These are phyloP conservation scores for Plantago major DNA, from an alignment of 257 asterid genomes.

Conservation along the genomic window DNA sequence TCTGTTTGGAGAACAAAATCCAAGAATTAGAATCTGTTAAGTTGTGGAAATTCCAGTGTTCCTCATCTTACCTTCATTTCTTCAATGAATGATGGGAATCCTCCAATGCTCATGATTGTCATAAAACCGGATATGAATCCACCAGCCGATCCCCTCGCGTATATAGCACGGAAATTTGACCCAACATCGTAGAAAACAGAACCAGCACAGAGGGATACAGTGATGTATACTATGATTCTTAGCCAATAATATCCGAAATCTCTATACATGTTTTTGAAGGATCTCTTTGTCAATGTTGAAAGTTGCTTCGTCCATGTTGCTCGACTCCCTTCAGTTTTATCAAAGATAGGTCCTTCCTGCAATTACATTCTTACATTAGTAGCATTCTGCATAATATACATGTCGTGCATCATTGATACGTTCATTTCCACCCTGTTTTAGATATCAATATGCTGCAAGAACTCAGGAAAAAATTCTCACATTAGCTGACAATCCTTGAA, in stretches of 20 bases:
- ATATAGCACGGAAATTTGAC: constrained; percentile 40
- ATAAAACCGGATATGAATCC: constrained; percentile 86
- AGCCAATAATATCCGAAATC: constrained; percentile 94
- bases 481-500: constrained; percentile 33
- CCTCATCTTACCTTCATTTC: constrained; percentile 63
- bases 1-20: constrained; percentile 36
- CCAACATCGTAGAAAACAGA: constrained; percentile 73
- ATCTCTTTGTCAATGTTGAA: constrained; percentile 57
- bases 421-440: background rate
- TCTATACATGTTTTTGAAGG: constrained; percentile 69
- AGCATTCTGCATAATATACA: background rate
- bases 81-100: constrained; percentile 93
- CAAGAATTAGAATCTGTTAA: background rate
- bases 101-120: constrained; percentile 96
- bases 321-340: constrained; percentile 47
- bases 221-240: constrained; percentile 52
- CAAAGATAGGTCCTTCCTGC: constrained; percentile 40
- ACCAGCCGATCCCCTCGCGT: constrained; percentile 82
- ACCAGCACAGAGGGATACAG: constrained; percentile 61
- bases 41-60: too few species aligned
- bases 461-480: constrained; percentile 33
- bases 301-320: constrained; percentile 68
- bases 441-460: too few species aligned
- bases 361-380: constrained; percentile 6
- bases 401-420: background rate